Percentiles rank a stretch among this genome's conserved stretches.
phyloP scores from a whole-genome alignment of 2,329 filamentous ascomycete genomes.

The Thelonectria discophora region DNA sequence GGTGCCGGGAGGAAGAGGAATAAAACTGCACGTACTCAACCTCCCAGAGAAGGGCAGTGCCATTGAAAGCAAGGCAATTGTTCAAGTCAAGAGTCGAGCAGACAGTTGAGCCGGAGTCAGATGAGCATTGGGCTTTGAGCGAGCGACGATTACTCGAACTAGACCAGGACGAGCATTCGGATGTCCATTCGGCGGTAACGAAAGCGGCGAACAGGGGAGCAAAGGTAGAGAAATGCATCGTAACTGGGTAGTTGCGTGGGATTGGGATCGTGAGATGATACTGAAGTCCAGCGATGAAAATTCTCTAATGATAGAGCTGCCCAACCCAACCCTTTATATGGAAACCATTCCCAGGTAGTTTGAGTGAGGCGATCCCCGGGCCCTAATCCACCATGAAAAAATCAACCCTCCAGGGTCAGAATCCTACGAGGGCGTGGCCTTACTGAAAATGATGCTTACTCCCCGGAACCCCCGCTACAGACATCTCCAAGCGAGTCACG shows the following conservation, averaged over 20 bases:
- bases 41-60: conserved; percentile 2
- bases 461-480: too few species aligned
- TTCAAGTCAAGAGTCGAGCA: conserved; percentile 13
- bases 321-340: background rate
- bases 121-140: conserved; percentile 6
- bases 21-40: conserved; percentile 4
- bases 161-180: conserved; percentile 9
- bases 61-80: conserved; percentile 14
- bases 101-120: conserved; percentile 1
- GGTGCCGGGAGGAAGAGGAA: background rate
- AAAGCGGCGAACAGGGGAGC: background rate
- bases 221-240: conserved; percentile 3
- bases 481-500: background rate
- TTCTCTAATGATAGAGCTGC: background rate
- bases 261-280: background rate
- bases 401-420: background rate
- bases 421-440: background rate
- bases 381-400: background rate
- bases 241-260: background rate
- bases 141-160: conserved; percentile 3
- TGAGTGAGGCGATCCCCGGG: background rate
- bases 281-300: too few species aligned
- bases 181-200: conserved; percentile 1
- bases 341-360: background rate
- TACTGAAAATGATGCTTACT: background rate